Percentiles rank a stretch among this genome's conserved stretches.
Conservation (phyloP, 2,329 filamentous ascomycete genomes). For the Tricladium varicosporioides region DNA sequence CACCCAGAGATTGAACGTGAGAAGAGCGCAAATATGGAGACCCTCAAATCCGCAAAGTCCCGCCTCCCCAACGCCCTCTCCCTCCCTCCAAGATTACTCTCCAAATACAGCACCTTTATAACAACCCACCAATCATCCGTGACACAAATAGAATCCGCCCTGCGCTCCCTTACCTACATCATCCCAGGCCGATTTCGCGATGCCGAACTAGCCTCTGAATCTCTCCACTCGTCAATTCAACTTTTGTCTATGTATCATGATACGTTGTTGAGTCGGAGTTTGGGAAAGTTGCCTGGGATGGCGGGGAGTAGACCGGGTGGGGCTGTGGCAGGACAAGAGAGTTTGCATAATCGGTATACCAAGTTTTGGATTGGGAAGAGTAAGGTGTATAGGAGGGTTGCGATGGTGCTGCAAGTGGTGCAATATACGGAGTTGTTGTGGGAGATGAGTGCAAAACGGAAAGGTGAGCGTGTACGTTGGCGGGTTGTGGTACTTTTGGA, state of each 20-base stretch:
- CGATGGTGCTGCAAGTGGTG: slow-evolving; percentile 81
- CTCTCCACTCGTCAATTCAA: slow-evolving; percentile 83
- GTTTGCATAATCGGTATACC: slow-evolving; percentile 64
- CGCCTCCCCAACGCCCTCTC: slow-evolving; percentile 48
- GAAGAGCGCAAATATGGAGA: slow-evolving; percentile 10
- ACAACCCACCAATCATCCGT: slow-evolving; percentile 92
- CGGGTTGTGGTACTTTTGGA: slow-evolving; percentile 83
- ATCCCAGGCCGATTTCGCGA: slow-evolving; percentile 90
- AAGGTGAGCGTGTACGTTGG: slow-evolving; percentile 82
- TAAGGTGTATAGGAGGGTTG: slow-evolving; percentile 75
- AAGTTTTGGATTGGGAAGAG: slow-evolving; percentile 63
- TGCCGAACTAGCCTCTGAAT: slow-evolving; percentile 93
- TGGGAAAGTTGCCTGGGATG: slow-evolving; percentile 55
- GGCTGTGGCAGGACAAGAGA: slow-evolving; percentile 35
- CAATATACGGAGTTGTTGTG: slow-evolving; percentile 95
- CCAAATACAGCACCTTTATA: slow-evolving; percentile 85
- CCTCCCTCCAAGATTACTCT: slow-evolving; percentile 63
- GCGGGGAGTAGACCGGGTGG: slow-evolving; percentile 25
- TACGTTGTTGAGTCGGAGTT: slow-evolving; percentile 69
- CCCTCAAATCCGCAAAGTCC: slow-evolving; percentile 4
- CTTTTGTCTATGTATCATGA: slow-evolving; percentile 93
- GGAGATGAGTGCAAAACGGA: slow-evolving; percentile 92
- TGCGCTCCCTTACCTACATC: slow-evolving; percentile 92
- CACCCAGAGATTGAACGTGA: too few relatives aligned
- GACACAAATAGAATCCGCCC: slow-evolving; percentile 88